Evolutionary conservation across 2,329 filamentous ascomycete species (phyloP).

Genomic region (Aureobasidium sp.): DNA sequence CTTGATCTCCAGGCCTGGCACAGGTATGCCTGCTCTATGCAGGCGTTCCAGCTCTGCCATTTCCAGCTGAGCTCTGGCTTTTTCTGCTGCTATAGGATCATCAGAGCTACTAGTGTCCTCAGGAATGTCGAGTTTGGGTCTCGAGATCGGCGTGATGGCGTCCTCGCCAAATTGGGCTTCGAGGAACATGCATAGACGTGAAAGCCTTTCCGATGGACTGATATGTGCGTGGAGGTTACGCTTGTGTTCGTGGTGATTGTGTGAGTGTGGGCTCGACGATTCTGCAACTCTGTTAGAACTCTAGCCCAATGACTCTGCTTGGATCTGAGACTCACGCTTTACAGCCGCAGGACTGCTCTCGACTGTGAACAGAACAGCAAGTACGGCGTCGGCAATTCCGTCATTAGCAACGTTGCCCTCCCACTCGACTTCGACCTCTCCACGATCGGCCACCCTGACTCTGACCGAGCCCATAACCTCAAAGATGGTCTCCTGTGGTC

Average conservation of each 20-base stretch:
- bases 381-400: constrained; percentile 92
- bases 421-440: constrained; percentile 89
- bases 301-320: too few relatives aligned
- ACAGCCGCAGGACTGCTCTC: constrained; percentile 93
- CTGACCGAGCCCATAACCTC: constrained; percentile 83
- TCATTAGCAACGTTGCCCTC: constrained; percentile 98
- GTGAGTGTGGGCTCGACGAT: constrained; percentile 37
- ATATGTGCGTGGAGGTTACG: constrained; percentile 68
- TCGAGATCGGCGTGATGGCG: constrained; percentile 67
- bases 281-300: constrained; percentile 18
- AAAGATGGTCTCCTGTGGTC: constrained; percentile 42
- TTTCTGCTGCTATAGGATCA: constrained; percentile 40
- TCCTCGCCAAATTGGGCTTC: constrained; percentile 91
- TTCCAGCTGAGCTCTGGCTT: constrained; percentile 42
- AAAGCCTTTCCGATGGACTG: constrained; percentile 65
- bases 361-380: constrained; percentile 83
- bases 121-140: constrained; percentile 44
- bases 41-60: constrained; percentile 62
- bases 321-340: constrained; percentile 53
- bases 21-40: constrained; percentile 77
- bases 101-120: constrained; percentile 29
- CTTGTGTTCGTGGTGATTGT: constrained; percentile 37
- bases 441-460: constrained; percentile 49
- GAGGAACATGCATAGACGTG: constrained; percentile 87
- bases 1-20: constrained; percentile 77